Base-by-base conservation (phyloP, 2,329 filamentous ascomycete species). In the Fusarium secorum region DNA sequence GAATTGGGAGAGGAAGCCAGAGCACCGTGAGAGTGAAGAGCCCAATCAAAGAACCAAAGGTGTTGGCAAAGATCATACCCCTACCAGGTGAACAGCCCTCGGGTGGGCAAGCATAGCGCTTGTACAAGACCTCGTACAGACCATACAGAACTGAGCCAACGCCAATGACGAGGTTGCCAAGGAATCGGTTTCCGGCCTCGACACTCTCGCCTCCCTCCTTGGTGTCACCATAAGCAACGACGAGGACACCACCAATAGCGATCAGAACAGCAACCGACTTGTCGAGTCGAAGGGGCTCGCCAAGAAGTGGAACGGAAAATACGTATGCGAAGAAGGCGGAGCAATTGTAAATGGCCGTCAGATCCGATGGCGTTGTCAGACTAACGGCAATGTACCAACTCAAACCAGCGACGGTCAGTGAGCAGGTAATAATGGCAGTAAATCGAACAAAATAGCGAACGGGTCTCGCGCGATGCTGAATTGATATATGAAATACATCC, bases 321-420 rank as follows among this genome's bases (percentile, higher is more conserved):
- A 93, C 95, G 79, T 99, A 99, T 52, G 96, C 96, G 80, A 99
- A 99, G 82, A 99, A 99, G 64, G 96, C 95, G 57, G 93, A 97
- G 85, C 96, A 99, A 83, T 99, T 99, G 87, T 99, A 99, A 75
- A 99, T 99, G 58, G 96, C 96, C 1, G 96, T 99, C 75, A 99
- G 83, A 80, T 99, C 96, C 72, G 92, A 94, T 5, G 96, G 92
- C 7, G 93, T 97, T 2, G 96, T 99, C 85, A 97, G 83, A 81
- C 94, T 93, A 64, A 99, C 95, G 20, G 96, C 95, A 38, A 98
- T 86, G 78, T 98, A 99, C 96, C 96, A 99, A 76, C 92, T 95
- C 56, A 95, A 89, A 30, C 96, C 96, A 1, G 95, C 96, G 41
- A 98, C 85, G 5, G 96, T 99, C 62, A 99, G 86, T 11, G 95